Evolutionary conservation across 2,329 filamentous ascomycete species (phyloP).

Genomic region (Pochonia chlamydosporia): DNA sequence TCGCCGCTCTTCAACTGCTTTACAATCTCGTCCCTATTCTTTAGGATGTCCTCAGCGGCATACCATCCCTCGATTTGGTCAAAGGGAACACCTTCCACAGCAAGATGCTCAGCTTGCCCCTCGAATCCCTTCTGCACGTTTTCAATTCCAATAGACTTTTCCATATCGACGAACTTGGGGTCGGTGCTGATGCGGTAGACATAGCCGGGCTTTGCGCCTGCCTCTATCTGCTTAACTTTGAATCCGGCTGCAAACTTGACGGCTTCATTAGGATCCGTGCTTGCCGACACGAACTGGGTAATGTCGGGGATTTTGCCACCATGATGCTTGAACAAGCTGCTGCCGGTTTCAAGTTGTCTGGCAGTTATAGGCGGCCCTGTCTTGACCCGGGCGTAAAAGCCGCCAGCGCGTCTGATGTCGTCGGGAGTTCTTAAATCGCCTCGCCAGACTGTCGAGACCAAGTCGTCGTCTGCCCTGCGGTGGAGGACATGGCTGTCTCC

Average conservation of each 20-base stretch:
- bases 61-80: constrained; percentile 1
- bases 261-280: neutral
- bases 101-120: neutral
- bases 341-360: neutral
- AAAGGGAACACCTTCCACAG: neutral
- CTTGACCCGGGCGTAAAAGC: neutral
- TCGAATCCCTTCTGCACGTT: neutral
- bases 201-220: neutral
- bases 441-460: neutral
- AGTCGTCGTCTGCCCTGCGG: too few relatives aligned
- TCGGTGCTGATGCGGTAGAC: constrained; percentile 1
- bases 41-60: neutral
- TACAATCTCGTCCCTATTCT: neutral
- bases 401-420: neutral
- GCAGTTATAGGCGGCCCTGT: neutral
- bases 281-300: neutral
- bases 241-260: neutral
- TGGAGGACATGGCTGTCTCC: too few relatives aligned
- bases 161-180: neutral
- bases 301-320: neutral
- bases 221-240: neutral
- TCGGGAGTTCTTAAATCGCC: neutral
- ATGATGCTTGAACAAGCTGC: neutral
- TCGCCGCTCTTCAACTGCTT: neutral
- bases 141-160: neutral